phyloP scores from a whole-genome alignment of 495 filamentous ascomycete species.

The Podospora sp. region DNA sequence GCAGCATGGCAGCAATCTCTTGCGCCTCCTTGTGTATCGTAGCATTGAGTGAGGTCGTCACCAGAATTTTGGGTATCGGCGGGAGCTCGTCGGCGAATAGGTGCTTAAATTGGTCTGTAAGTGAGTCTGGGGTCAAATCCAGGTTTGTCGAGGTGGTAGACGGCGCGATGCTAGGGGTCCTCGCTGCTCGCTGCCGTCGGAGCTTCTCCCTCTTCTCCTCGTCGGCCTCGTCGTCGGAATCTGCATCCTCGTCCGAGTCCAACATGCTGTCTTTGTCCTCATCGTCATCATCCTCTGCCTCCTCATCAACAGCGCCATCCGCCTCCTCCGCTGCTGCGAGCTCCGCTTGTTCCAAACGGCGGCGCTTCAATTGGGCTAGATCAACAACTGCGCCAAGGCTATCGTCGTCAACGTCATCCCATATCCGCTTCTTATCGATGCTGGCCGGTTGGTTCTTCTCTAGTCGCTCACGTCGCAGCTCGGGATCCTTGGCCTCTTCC shows the following conservation, averaged over 20 bases:
- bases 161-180: conserved; percentile 38
- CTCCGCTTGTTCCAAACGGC: conserved; percentile 67
- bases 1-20: conserved; percentile 77
- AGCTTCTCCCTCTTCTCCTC: conserved; percentile 42
- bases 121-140: conserved; percentile 68
- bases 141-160: conserved; percentile 65
- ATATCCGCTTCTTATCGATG: conserved; percentile 85
- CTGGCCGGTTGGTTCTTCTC: conserved; percentile 79
- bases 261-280: conserved; percentile 80
- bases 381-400: conserved; percentile 76
- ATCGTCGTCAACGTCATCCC: conserved; percentile 88
- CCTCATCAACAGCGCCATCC: conserved; percentile 46
- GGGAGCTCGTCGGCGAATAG: conserved; percentile 70
- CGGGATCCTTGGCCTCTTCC: conserved; percentile 85
- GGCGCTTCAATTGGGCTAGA: conserved; percentile 72
- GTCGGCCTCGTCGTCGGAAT: conserved; percentile 48
- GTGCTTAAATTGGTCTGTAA: conserved; percentile 75
- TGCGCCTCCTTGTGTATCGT: conserved; percentile 81
- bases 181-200: conserved; percentile 56
- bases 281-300: conserved; percentile 55
- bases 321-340: conserved; percentile 49
- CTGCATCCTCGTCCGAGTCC: conserved; percentile 53
- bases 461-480: conserved; percentile 67
- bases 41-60: conserved; percentile 85
- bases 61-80: conserved; percentile 73